phyloP scores from a whole-genome alignment of 2,329 filamentous ascomycete species.

The Aspergillus versicolor region DNA sequence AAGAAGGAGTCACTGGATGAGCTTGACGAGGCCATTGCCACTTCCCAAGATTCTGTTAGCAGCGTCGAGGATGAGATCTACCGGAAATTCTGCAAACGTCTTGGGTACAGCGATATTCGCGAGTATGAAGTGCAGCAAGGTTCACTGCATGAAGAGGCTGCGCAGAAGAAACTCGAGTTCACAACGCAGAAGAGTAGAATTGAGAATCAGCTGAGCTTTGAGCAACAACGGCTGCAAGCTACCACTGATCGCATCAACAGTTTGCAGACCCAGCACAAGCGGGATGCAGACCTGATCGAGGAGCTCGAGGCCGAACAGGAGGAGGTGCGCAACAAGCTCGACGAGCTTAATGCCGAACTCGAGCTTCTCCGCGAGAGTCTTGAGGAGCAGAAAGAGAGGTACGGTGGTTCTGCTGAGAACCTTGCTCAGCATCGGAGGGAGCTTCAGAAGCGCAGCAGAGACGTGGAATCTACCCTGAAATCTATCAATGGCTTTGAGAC shows the following conservation, averaged over 20 bases:
- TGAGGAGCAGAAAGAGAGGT: slow-evolving; percentile 65
- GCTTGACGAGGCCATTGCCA: slow-evolving; percentile 56
- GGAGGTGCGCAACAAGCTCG: slow-evolving; percentile 70
- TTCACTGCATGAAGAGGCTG: slow-evolving; percentile 84
- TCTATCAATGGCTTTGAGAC: slow-evolving; percentile 78
- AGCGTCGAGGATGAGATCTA: slow-evolving; percentile 89
- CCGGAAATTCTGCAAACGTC: slow-evolving; percentile 75
- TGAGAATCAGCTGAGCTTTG: slow-evolving; percentile 61
- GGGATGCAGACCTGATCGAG: slow-evolving; percentile 67
- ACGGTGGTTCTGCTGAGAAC: slow-evolving; percentile 68
- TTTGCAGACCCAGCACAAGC: slow-evolving; percentile 65
- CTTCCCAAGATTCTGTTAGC: slow-evolving; percentile 65
- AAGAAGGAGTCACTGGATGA: slow-evolving; percentile 68
- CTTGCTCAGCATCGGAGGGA: slow-evolving; percentile 77
- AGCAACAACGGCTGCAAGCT: slow-evolving; percentile 69
- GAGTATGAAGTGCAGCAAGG: slow-evolving; percentile 94
- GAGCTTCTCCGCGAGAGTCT: slow-evolving; percentile 72
- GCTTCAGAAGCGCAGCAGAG: slow-evolving; percentile 78
- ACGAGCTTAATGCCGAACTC: slow-evolving; percentile 71
- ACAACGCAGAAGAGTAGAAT: slow-evolving; percentile 70
- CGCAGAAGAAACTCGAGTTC: slow-evolving; percentile 82
- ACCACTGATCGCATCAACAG: slow-evolving; percentile 68
- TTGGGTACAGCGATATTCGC: slow-evolving; percentile 86
- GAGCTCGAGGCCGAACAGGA: slow-evolving; percentile 71
- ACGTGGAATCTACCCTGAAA: slow-evolving; percentile 73